Evolutionary conservation across 108 stramenopile species (phyloP).

Genomic region (Mayamaea pseudoterrestris): DNA sequence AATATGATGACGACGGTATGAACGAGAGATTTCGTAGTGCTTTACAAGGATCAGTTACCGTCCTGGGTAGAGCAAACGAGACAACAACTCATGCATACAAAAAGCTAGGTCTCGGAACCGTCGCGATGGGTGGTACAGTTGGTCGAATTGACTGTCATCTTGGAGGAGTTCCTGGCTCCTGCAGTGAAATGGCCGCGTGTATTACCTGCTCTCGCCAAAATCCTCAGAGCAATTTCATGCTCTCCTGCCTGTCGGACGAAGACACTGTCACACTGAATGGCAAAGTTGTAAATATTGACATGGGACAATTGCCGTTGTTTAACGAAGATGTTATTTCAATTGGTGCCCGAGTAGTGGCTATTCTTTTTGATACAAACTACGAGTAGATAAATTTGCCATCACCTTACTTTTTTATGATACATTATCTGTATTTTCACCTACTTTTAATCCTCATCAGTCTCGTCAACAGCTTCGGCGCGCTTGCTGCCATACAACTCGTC

Average conservation of each 20-base stretch:
- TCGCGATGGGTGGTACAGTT: slow-evolving; percentile 49
- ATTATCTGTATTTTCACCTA: not conserved
- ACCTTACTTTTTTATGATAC: not conserved
- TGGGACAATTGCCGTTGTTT: slow-evolving; percentile 55
- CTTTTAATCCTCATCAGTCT: slow-evolving; percentile 27
- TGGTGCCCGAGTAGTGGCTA: slow-evolving; percentile 70
- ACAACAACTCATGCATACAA: slow-evolving; percentile 20
- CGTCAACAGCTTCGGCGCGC: slow-evolving; percentile 27
- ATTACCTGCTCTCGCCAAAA: slow-evolving; percentile 53
- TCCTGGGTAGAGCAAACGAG: slow-evolving; percentile 48
- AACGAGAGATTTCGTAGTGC: slow-evolving; percentile 53
- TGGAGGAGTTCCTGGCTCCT: slow-evolving; percentile 50
- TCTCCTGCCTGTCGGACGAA: slow-evolving; percentile 41
- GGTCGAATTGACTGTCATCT: slow-evolving; percentile 67
- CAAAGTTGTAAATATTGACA: slow-evolving; percentile 37
- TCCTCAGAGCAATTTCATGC: slow-evolving; percentile 39
- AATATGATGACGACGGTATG: slow-evolving; percentile 32
- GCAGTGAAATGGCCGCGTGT: slow-evolving; percentile 49
- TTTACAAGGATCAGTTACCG: slow-evolving; percentile 42
- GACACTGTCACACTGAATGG: slow-evolving; percentile 81
- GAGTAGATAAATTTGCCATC: not conserved
- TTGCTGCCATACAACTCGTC: slow-evolving; percentile 62
- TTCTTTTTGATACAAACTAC: slow-evolving; percentile 27
- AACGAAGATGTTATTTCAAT: slow-evolving; percentile 69
- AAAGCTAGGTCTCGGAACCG: slow-evolving; percentile 17